Percentiles rank a stretch among this genome's conserved stretches.
These are phyloP conservation scores for Phytophthora fragariaefolia DNA, from an alignment of 352 stramenopile species.

Conservation along the genomic window DNA sequence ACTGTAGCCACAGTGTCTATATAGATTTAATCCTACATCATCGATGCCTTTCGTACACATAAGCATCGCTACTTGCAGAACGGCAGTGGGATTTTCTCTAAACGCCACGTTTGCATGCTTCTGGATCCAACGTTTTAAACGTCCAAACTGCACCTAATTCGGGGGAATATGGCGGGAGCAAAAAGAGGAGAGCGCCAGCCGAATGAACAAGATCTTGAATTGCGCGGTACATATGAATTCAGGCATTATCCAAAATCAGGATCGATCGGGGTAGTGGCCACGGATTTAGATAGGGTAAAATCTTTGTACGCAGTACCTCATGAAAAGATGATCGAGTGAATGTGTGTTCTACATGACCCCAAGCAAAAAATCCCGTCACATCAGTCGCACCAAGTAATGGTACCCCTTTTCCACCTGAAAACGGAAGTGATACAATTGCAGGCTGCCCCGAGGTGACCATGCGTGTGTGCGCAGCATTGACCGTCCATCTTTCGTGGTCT, in stretches of 20 bases:
- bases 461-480: too few species aligned
- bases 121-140: constrained; percentile 21
- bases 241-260: constrained; percentile 31
- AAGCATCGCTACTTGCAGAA: background rate
- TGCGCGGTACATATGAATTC: constrained; percentile 26
- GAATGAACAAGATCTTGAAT: constrained; percentile 7
- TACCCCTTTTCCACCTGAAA: background rate
- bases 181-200: constrained; percentile 19
- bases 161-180: constrained; percentile 23
- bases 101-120: constrained; percentile 17
- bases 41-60: background rate
- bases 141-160: constrained; percentile 15
- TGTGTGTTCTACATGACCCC: background rate
- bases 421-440: background rate
- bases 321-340: background rate
- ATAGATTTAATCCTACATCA: constrained; percentile 1
- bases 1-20: constrained; percentile 7
- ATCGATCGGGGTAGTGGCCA: constrained; percentile 34
- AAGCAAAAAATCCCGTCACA: background rate
- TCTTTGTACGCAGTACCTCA: background rate
- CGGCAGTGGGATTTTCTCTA: background rate
- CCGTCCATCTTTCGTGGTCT: too few species aligned
- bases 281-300: constrained; percentile 29
- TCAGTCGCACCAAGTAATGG: background rate
- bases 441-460: background rate